Evolutionary conservation across 176 grass and related monocot genomes (phyloP).

Genomic region (Dactylis glomerata): DNA sequence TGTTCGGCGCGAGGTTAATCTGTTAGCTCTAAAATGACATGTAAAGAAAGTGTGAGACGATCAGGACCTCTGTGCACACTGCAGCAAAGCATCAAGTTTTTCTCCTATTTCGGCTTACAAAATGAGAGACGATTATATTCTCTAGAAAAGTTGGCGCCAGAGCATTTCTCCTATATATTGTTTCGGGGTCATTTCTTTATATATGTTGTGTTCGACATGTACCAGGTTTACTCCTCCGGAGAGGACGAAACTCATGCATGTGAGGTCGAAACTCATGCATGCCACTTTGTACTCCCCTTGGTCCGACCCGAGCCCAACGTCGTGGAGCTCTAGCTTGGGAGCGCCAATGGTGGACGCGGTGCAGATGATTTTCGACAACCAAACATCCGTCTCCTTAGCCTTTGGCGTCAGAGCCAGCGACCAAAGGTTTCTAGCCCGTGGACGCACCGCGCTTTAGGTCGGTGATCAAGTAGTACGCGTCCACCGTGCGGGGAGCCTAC

Average conservation of each 20-base stretch:
- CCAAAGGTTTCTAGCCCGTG: neutral
- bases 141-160: too few species aligned
- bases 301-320: neutral
- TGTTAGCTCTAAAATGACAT: too few species aligned
- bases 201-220: neutral
- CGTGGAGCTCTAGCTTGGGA: constrained; percentile 24
- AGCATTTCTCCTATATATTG: too few species aligned
- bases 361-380: constrained; percentile 8
- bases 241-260: too few species aligned
- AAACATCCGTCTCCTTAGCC: neutral
- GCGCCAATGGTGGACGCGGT: constrained; percentile 22
- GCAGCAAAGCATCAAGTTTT: too few species aligned
- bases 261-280: constrained; percentile 25
- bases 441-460: neutral
- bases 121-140: too few species aligned
- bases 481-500: neutral
- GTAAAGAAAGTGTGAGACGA: too few species aligned
- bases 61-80: too few species aligned
- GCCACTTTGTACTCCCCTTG: neutral
- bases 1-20: too few species aligned
- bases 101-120: too few species aligned
- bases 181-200: too few species aligned
- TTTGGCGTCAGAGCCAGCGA: neutral
- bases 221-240: constrained; percentile 40
- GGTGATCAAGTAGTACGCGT: constrained; percentile 31